Conservation (phyloP, 2,329 filamentous ascomycete species). For the Alternaria longipes region DNA sequence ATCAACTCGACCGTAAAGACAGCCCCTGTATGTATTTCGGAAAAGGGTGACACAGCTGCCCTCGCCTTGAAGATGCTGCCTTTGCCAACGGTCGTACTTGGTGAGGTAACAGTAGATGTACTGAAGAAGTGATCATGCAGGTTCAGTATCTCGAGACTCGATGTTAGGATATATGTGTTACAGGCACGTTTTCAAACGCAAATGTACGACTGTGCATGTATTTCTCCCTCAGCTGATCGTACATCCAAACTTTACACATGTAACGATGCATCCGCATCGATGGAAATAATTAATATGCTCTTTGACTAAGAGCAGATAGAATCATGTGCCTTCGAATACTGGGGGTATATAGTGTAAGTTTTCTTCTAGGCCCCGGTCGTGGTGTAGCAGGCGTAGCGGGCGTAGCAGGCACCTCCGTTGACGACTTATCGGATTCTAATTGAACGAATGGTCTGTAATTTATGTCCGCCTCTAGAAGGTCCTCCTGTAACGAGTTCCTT, state of each 20-base stretch:
- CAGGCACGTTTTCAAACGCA: background rate
- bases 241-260: background rate
- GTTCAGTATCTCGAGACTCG: background rate
- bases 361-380: background rate
- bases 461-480: no score
- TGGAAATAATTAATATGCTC: background rate
- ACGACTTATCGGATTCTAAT: no score
- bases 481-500: background rate
- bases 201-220: background rate
- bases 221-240: background rate
- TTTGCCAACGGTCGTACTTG: no score
- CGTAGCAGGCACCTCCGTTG: background rate
- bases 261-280: background rate
- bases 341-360: background rate
- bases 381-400: background rate
- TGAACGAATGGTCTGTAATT: background rate
- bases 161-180: background rate
- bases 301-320: background rate
- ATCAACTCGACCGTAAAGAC: background rate
- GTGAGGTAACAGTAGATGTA: no score
- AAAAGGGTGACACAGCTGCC: background rate
- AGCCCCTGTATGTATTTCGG: background rate
- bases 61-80: no score
- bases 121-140: background rate
- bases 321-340: background rate